phyloP scores from a whole-genome alignment of 805 yeast genomes.

The Candida tammaniensis region DNA sequence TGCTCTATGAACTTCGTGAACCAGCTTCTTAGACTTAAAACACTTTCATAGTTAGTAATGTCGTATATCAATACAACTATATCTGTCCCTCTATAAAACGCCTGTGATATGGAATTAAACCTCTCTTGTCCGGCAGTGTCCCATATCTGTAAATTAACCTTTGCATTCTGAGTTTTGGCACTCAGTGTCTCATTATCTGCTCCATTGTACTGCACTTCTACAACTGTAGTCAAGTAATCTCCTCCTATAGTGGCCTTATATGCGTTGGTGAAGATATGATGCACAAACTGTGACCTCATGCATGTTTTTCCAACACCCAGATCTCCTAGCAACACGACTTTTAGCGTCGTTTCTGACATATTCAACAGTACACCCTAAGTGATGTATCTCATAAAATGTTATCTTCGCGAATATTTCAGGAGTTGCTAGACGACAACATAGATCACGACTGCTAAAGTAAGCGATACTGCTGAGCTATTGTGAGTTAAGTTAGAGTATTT shows the following conservation, averaged over 20 bases:
- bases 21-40: slow-evolving; percentile 48
- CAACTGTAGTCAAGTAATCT: slow-evolving; percentile 49
- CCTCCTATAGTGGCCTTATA: slow-evolving; percentile 61
- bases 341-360: too few species aligned
- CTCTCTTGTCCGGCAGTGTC: slow-evolving; percentile 50
- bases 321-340: slow-evolving; percentile 57
- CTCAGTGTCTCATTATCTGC: background rate
- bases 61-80: slow-evolving; percentile 55
- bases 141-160: slow-evolving; percentile 53
- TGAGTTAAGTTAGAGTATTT: too few species aligned
- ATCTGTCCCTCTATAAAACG: slow-evolving; percentile 60
- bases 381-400: too few species aligned
- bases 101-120: slow-evolving; percentile 48
- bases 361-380: too few species aligned
- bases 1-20: slow-evolving; percentile 45
- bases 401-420: too few species aligned
- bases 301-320: slow-evolving; percentile 62
- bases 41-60: slow-evolving; percentile 49
- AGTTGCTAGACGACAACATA: too few species aligned
- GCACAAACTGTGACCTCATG: slow-evolving; percentile 51
- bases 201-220: slow-evolving; percentile 16
- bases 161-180: background rate
- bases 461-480: too few species aligned
- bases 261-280: slow-evolving; percentile 52
- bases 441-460: too few species aligned